Base-by-base conservation (phyloP, 2,329 filamentous ascomycete species). In the Lasiodiplodia gonubiensis region DNA sequence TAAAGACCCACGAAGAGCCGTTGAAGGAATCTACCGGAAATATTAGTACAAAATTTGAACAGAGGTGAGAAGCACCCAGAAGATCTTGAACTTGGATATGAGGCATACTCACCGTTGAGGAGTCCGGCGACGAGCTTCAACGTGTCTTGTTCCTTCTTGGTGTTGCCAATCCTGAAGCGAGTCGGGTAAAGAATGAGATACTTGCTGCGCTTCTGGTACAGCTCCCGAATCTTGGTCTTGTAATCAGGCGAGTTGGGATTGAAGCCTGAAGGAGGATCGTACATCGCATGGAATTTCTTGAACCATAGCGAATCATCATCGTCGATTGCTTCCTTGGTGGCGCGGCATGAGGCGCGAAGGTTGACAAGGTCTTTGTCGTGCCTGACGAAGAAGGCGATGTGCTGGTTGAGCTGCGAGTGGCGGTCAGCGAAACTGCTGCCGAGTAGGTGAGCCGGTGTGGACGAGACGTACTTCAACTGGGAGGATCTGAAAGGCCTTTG, bases 251-350 rank as follows among this genome's bases (percentile, higher is more conserved):
- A 64, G 59, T 70, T 48, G 12, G 37, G 42, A 39, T 30, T 35
- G 21, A 42, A 10, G 6, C 49, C 68, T 0, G 68, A 42, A 4
- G 68, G 69, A 59, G 70, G 67, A 37, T 85, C 84, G 69, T 81
- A 87, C 30, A 67, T 74, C 25, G 74, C 66, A 16, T 76, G 72
- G 70, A 84, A 86, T 21, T 75, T 78, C 46, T 72, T 69, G 42
- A 81, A 80, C 85, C 85, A 87, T 71, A 86, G 82, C 7, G 79
- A 81, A 11, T 76, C 70, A 51, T 80, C 77, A 5, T 74, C 77
- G 35, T 82, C 76, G 64, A 85, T 73, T 7, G 81, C 78, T 69
- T 76, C 65, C 39, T 76, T 72, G 0, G 80, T 80, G 3, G 70
- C 71, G 8, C 71, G 73, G 74, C 84, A 85, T 23, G 80, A 70